Base-by-base conservation (phyloP, 2,329 filamentous ascomycete species). In the Biscogniauxia marginata region DNA sequence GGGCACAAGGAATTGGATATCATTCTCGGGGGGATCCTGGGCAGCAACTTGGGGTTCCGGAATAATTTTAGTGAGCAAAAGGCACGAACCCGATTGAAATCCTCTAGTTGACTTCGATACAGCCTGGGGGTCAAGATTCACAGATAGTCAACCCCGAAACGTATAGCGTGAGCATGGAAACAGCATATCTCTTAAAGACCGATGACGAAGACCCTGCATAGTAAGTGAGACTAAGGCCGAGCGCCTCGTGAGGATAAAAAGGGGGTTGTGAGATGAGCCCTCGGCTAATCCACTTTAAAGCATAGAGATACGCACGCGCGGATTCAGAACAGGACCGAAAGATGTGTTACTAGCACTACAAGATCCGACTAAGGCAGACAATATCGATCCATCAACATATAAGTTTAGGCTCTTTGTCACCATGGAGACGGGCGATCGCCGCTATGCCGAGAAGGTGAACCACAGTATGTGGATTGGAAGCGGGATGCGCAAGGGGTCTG, bases 31-130 rank as follows among this genome's bases (percentile, higher is more conserved):
- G 8, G 79, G 79, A 1, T 71, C 68, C 9, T 82, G 78, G 77
- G 76, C 75, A 7, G 79, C 77, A 6, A 75, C 72, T 1, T 81
- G 79, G 70, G 79, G 78, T 49, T 74, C 77, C 50, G 79, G 79
- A 23, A 75, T 73, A 30, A 74, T 80, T 58, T 67, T 79, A 24
- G 68, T 70, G 59, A 24, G 60, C 46, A 45, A 24, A 11, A 30
- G 7, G n/a, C n/a, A n/a, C n/a, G n/a, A n/a, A n/a, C n/a, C n/a
- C n/a, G 24, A 25, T 11, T 25, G 24, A 25, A 25, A 11, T n/a
- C n/a, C n/a, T n/a, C 24, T 25, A 25, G 24, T 24, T 44, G 4
- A 21, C 23, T 7, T 24, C n/a, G 21, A 34, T 18, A 25, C 11
- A 71, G 66, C 67, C 70, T 11, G 67, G 70, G 18, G 69, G 73